A percentile compares a stretch with the other conserved stretches of the same genome.
Conservation (phyloP, 164 flowering plant genomes). For the Stephania cephalantha region DNA sequence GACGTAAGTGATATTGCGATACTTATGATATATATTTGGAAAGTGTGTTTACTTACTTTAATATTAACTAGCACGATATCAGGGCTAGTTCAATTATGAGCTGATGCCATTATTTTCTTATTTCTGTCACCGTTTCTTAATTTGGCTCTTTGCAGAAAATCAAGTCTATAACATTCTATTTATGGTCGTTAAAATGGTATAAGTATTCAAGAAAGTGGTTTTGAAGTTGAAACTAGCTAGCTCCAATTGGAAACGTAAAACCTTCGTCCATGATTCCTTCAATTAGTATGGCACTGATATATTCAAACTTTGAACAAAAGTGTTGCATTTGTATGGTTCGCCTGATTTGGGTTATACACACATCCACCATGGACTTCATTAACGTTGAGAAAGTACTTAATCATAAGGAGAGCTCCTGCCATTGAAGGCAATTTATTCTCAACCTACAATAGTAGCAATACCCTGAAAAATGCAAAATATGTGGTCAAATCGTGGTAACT, state of each 20-base stretch:
- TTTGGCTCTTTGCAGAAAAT: not conserved
- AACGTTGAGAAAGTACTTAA: too few relatives aligned
- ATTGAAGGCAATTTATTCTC: not conserved
- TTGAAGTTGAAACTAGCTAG: not conserved
- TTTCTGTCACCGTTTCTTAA: too few relatives aligned
- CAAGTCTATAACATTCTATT: not conserved
- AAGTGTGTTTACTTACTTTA: conserved; percentile 1
- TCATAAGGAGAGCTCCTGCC: not conserved
- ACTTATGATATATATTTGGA: conserved; percentile 8
- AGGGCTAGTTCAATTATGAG: not conserved
- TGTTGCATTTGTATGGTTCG: too few relatives aligned
- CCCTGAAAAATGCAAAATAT: not conserved
- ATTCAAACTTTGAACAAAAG: too few relatives aligned
- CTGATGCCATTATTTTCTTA: not conserved
- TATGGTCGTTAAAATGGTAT: not conserved
- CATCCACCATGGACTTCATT: too few relatives aligned
- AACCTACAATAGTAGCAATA: not conserved
- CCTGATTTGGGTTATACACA: too few relatives aligned
- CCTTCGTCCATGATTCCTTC: not conserved
- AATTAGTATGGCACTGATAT: too few relatives aligned
- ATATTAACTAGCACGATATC: not conserved
- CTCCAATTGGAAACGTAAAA: not conserved
- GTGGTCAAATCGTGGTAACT: not conserved
- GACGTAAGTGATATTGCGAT: conserved; percentile 60
- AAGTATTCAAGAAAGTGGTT: not conserved